Base-by-base conservation (phyloP, 2,329 filamentous ascomycete genomes). In the Didymella exigua region DNA sequence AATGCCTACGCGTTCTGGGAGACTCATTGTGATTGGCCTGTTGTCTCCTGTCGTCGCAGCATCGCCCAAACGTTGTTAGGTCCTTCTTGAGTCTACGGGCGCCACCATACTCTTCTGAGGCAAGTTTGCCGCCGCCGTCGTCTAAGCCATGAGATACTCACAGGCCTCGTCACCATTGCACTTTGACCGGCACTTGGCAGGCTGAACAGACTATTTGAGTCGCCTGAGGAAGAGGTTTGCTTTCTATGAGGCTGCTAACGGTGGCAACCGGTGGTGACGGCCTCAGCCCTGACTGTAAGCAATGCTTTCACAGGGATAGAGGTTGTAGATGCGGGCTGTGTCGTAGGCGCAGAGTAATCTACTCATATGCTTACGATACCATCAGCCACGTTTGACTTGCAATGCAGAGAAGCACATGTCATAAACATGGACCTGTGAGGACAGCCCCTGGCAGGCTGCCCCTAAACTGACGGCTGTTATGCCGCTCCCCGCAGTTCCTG, bases 71-170 rank as follows among this genome's bases (percentile, higher is more conserved):
- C 24, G 30, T 52, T 29, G 18, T 47, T 29, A 37, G 43, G 18
- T 54, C 43, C 18, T 41, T 24, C 29, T 34, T 54, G 45, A 54
- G 49, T 49, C 52, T n/a, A 37, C 30, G 49, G 49, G 52, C 41
- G 52, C 27, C 33, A 29, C 19, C 18, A 30, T 23, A 9, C 27
- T 23, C 16, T 23, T 45, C 24, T 40, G 33, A 23, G 52, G 45
- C 23, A 54, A 41, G 7, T 41, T 34, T 49, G 45, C 45, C 52
- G 45, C 45, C 52, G 45, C 33, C 13, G 5, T 14, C 9, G 33
- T 40, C 14, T 37, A 30, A 38, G 5, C n/a, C 38, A 13, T 31
- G 4, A 16, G 14, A 10, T 26, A 8, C 8, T 31, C n/a, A 14
- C 30, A 23, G 30, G 42, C 30, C 30, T 37, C 24, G 18, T 16